Evolutionary conservation across 305 asterid species (phyloP), one percentile per base, ranked within the genome.

Genomic region (Ilex paraguariensis): DNA sequence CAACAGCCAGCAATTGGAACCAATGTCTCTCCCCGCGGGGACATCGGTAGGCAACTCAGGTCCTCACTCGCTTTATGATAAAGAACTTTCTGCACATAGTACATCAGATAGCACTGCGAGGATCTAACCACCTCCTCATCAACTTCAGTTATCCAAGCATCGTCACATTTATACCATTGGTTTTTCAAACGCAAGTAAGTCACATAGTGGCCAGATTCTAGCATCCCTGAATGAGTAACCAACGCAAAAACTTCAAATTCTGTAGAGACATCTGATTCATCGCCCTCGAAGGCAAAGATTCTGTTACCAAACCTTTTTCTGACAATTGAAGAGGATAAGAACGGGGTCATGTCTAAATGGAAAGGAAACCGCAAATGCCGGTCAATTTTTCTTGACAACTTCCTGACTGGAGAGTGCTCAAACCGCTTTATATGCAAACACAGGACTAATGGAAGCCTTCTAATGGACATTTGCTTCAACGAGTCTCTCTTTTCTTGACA

Each of bases 91-190:
- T 81, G 92, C 68, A 79, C 87, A 60, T 83, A 87, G 63, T 74
- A 85, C 54, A 87, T 68, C 75, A 85, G 68, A 76, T 87, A 85
- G 79, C 93, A 81, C 62, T 87, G 94, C 10, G 84, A 77, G 12
- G 87, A 70, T 70, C 91, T 74, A 5, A 87, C 95, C 30, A 80
- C 84, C 40, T 79, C 87, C 59, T 85, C 95, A 61, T 82, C 81
- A 15, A 87, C 95, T 69, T 84, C 84, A 7, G 86, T 81, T 50
- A 87, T 75, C 95, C 94, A 87, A n/a, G 89, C 94, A 67, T 85
- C 95, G 1, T 85, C 95, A 13, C 95, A 87, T 64, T 85, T 87
- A 50, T 79, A 87, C 95, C 95, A 87, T 81, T 70, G 88, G 65
- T 81, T 73, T 62, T 69, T 70, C 71, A 87, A 65, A 9, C 91